A percentile compares a stretch with the other conserved stretches of the same genome.
phyloP scores from a whole-genome alignment of 805 yeast genomes.

The Zygoascus biomembranicola region DNA sequence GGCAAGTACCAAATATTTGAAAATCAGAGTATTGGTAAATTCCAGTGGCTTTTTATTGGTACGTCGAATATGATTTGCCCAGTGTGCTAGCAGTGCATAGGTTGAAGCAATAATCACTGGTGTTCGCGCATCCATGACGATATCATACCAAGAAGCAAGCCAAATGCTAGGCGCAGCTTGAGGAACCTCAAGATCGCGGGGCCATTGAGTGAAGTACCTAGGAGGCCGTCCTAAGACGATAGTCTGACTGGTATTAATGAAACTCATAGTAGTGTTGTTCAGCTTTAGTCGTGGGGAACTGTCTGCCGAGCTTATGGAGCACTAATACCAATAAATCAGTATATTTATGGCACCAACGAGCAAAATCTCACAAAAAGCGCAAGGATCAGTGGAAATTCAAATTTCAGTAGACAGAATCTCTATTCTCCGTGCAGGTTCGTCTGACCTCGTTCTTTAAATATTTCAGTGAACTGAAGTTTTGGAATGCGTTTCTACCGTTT shows the following conservation, averaged over 20 bases:
- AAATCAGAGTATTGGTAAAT: conserved; percentile 37
- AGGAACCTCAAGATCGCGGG: conserved; percentile 16
- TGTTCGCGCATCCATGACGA: conserved; percentile 39
- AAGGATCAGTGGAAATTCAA: too few species aligned
- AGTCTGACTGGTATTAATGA: background rate
- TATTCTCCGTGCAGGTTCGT: too few species aligned
- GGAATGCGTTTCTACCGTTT: too few species aligned
- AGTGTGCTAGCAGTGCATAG: conserved; percentile 53
- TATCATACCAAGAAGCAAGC: conserved; percentile 15
- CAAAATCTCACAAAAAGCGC: too few species aligned
- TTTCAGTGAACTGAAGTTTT: too few species aligned
- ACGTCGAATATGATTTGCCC: conserved; percentile 39
- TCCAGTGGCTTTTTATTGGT: conserved; percentile 43
- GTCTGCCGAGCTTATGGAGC: too few species aligned
- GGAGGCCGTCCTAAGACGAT: conserved; percentile 11
- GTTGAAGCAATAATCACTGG: conserved; percentile 50
- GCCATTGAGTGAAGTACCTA: conserved; percentile 14
- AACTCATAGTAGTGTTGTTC: background rate
- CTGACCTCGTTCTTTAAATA: too few species aligned
- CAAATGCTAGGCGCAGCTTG: conserved; percentile 9
- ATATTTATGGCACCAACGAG: too few species aligned
- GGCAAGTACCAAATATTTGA: conserved; percentile 47
- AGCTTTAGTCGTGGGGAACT: too few species aligned
- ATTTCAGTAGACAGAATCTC: too few species aligned
- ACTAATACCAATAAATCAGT: too few species aligned